Conservation (phyloP, 139 green algal species). For the Medakamo hakoo region DNA sequence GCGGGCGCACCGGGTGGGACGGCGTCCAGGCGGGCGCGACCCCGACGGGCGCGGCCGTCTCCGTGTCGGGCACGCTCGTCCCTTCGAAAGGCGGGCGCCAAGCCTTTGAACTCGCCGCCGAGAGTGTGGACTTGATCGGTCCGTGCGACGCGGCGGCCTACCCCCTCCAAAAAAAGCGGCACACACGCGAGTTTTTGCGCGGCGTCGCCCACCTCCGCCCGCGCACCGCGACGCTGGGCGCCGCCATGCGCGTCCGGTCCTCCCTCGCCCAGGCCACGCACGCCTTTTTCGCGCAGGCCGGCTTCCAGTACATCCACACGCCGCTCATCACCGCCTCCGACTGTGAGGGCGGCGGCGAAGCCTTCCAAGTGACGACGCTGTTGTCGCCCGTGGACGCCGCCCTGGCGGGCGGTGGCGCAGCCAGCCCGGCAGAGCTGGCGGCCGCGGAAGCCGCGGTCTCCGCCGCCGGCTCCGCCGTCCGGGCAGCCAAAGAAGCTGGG, state of each 20-base stretch:
- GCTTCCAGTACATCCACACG: slow-evolving; percentile 96
- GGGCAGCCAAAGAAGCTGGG: slow-evolving; percentile 9
- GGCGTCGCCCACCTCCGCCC: slow-evolving; percentile 81
- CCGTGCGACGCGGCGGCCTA: slow-evolving; percentile 69
- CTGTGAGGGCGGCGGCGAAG: slow-evolving; percentile 94
- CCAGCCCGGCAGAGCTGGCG: not conserved
- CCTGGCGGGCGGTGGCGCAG: slow-evolving; percentile 1
- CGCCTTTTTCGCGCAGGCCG: slow-evolving; percentile 76
- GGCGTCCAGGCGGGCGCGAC: not conserved
- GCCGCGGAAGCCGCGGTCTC: not conserved
- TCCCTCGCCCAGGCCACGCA: slow-evolving; percentile 89
- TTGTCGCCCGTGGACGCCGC: slow-evolving; percentile 21
- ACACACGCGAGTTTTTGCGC: slow-evolving; percentile 83
- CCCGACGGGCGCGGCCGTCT: not conserved
- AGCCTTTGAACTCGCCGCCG: slow-evolving; percentile 72
- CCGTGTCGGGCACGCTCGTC: not conserved
- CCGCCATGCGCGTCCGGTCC: slow-evolving; percentile 87
- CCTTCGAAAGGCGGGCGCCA: not conserved
- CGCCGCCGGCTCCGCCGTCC: slow-evolving; percentile 9
- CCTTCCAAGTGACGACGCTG: slow-evolving; percentile 92
- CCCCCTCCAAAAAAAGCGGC: slow-evolving; percentile 95
- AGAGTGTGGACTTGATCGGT: slow-evolving; percentile 61
- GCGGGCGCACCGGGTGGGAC: not conserved
- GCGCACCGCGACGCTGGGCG: slow-evolving; percentile 91
- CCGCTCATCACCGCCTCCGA: slow-evolving; percentile 89